Evolutionary conservation across 441 rosid genomes (phyloP).

Genomic region (Pelargonium myrrhifolium): DNA sequence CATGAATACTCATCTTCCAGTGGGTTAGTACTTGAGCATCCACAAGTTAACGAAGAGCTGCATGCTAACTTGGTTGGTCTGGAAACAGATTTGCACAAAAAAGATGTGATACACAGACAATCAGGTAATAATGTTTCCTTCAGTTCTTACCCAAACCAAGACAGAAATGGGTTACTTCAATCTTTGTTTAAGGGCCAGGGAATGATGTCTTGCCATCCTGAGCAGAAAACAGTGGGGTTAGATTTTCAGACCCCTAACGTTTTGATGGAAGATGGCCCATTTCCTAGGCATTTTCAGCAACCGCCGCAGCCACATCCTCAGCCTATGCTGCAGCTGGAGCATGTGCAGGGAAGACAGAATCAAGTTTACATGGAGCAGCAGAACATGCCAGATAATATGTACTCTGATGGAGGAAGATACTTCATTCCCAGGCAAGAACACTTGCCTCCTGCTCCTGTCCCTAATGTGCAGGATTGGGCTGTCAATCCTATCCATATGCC

Average conservation of each 20-base stretch:
- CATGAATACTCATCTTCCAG: conserved; percentile 39
- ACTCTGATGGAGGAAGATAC: conserved; percentile 49
- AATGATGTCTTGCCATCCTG: conserved; percentile 36
- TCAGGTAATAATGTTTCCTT: conserved; percentile 48
- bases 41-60: conserved; percentile 35
- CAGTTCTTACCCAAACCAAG: conserved; percentile 51
- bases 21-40: conserved; percentile 44
- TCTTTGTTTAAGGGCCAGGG: conserved; percentile 70
- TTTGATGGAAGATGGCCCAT: conserved; percentile 43
- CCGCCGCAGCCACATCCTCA: conserved; percentile 28
- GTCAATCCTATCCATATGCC: conserved; percentile 41
- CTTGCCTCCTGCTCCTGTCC: conserved; percentile 15
- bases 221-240: conserved; percentile 42
- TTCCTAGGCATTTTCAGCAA: conserved; percentile 51
- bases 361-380: conserved; percentile 48
- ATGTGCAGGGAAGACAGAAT: conserved; percentile 49
- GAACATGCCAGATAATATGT: conserved; percentile 42
- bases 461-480: conserved; percentile 54
- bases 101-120: conserved; percentile 48
- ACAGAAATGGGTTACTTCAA: conserved; percentile 75
- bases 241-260: conserved; percentile 43
- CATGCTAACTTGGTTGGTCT: conserved; percentile 45
- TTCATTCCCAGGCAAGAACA: conserved; percentile 54
- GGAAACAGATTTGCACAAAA: conserved; percentile 42
- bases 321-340: conserved; percentile 41